phyloP scores from a whole-genome alignment of 306 rosid genomes.

The Ziziphus jujuba region DNA sequence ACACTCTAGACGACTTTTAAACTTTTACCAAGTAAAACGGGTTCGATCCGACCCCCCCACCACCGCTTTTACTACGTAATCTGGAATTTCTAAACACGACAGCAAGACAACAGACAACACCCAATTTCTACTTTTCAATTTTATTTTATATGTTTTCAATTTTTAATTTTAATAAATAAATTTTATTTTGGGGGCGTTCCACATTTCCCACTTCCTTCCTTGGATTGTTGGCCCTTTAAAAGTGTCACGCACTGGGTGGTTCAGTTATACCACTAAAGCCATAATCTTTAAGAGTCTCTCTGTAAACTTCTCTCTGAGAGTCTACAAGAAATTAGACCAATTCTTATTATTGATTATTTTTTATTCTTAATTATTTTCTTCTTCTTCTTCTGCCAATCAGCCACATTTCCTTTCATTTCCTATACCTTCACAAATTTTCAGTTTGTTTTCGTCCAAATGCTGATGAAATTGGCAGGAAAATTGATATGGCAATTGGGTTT shows the following conservation, averaged over 20 bases:
- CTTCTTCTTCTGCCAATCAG: not conserved
- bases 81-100: no score
- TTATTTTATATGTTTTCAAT: not conserved
- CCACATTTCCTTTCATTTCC: not conserved
- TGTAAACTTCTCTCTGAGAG: not conserved
- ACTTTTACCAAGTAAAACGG: no score
- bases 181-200: not conserved
- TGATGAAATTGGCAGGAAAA: not conserved
- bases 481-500: slow-evolving; percentile 23
- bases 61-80: not conserved
- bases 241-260: not conserved
- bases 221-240: not conserved
- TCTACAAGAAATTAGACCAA: no score
- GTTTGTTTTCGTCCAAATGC: slow-evolving; percentile 21
- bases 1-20: not conserved
- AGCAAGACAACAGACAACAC: slow-evolving; percentile 10
- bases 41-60: slow-evolving; percentile 13
- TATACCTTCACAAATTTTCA: not conserved
- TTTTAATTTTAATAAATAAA: no score
- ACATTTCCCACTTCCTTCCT: slow-evolving; percentile 10
- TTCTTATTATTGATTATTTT: no score
- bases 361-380: not conserved
- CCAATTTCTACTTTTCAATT: not conserved
- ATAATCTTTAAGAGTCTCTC: slow-evolving; percentile 3
- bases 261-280: slow-evolving; percentile 1